A percentile compares a stretch with the other conserved stretches of the same genome.
Evolutionary conservation across 2,329 filamentous ascomycete species (phyloP).

Genomic region (Hymenoscyphus fructigenus): DNA sequence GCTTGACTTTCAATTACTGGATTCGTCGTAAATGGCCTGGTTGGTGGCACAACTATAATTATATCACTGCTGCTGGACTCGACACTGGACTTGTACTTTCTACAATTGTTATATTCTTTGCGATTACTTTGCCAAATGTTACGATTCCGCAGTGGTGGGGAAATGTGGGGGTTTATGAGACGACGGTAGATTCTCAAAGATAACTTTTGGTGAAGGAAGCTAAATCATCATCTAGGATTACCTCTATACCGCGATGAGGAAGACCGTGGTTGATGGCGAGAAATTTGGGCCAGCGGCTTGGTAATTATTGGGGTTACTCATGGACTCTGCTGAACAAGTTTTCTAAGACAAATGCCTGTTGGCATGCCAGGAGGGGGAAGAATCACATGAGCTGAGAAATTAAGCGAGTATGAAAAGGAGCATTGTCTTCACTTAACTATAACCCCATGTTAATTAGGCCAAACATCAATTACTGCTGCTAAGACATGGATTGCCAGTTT

Average conservation of each 20-base stretch:
- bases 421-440: too few species aligned
- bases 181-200: slow-evolving; percentile 46
- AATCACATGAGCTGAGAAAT: too few species aligned
- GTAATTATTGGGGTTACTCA: slow-evolving; percentile 31
- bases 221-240: slow-evolving; percentile 13
- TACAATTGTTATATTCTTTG: slow-evolving; percentile 70
- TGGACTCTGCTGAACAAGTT: too few species aligned
- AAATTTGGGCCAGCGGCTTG: slow-evolving; percentile 61
- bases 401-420: too few species aligned
- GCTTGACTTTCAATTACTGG: slow-evolving; percentile 66
- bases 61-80: slow-evolving; percentile 69
- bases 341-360: too few species aligned
- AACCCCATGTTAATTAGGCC: too few species aligned
- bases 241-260: slow-evolving; percentile 51
- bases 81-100: slow-evolving; percentile 67
- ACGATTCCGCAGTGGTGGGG: slow-evolving; percentile 69
- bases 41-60: slow-evolving; percentile 79
- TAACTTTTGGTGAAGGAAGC: neutral
- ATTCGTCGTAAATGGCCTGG: slow-evolving; percentile 64
- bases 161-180: slow-evolving; percentile 56
- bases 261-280: slow-evolving; percentile 50
- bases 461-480: too few species aligned
- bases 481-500: too few species aligned
- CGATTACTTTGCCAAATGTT: slow-evolving; percentile 62
- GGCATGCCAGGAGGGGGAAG: too few species aligned